Conservation (phyloP, 2,329 filamentous ascomycete genomes). For the Sporothrix curviconia region DNA sequence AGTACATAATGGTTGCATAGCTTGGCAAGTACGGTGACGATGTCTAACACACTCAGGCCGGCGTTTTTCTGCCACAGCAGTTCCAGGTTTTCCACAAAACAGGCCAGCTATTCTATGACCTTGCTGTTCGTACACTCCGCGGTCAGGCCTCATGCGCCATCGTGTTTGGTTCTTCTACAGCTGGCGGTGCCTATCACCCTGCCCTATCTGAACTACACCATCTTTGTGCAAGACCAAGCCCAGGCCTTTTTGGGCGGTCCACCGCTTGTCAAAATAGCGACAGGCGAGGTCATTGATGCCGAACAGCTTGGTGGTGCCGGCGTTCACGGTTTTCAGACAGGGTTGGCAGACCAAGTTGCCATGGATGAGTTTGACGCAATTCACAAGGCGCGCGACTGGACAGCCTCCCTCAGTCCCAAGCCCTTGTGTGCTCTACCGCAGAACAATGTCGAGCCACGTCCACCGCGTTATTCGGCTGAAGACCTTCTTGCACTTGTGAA, state of each 20-base stretch:
- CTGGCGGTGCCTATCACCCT: not conserved
- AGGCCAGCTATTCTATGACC: not conserved
- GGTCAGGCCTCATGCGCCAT: not conserved
- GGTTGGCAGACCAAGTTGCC: constrained; percentile 38
- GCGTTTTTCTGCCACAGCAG: not conserved
- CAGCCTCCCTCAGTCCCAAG: constrained; percentile 24
- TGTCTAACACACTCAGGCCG: too few relatives aligned
- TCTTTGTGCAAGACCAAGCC: constrained; percentile 31
- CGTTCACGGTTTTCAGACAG: constrained; percentile 31
- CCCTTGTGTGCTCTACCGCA: not conserved
- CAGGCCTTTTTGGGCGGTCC: constrained; percentile 40
- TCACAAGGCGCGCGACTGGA: constrained; percentile 23
- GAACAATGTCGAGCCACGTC: constrained; percentile 21
- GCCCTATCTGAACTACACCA: constrained; percentile 23
- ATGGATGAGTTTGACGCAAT: constrained; percentile 38
- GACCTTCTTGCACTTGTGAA: constrained; percentile 32
- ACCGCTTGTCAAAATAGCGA: constrained; percentile 41
- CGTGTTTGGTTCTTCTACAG: not conserved
- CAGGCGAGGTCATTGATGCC: constrained; percentile 35
- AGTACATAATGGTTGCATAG: too few relatives aligned
- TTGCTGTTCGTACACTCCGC: not conserved
- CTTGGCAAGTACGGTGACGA: too few relatives aligned
- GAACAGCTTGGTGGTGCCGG: constrained; percentile 39
- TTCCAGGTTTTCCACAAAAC: not conserved
- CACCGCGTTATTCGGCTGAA: constrained; percentile 28